Base-by-base conservation (phyloP, 139 green algal genomes). In the Diplosphaera chodatii region DNA sequence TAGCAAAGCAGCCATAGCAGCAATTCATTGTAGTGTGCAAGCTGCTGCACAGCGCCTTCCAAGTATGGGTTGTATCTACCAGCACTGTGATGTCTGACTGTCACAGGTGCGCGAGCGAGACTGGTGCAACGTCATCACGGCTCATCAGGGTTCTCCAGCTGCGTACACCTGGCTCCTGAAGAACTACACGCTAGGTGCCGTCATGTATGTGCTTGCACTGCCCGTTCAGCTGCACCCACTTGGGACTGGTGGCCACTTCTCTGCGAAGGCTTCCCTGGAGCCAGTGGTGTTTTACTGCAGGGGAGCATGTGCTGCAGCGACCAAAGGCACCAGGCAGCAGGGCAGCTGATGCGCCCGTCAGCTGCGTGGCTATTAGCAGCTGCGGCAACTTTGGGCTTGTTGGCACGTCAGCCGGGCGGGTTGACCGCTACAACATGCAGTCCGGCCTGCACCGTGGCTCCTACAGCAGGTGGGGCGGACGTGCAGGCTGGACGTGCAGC, bases 371-470 rank as follows among this genome's bases (percentile, higher is more conserved):
- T 0, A 72, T 96, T 37, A 92, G 79, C 78, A 72, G 72, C 64
- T 99, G 95, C 80, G 95, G 95, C 64, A 99, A 98, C 85, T 99
- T 96, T 82, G 96, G 82, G 0, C 55, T 99, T 25, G 89, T 99
- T 27, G 95, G 94, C 25, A 87, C 56, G 22, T 80, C 71, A 1
- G 73, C 28, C 1, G 95, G 95, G 0, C 85, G 83, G 3, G 55
- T 99, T 33, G 87, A 98, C 83, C 81, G 90, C 3, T 99, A 96
- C 85, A 99, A 99, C 87, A 83, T 99, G 87, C 95, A 98, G 84
- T 91, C 80, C 23, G 91, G 91, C 1, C 56, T 92, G 31, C 89
- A 96, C 81, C 74, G 92, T 23, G 91, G 92, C 29, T 70, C 64
- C 0, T 94, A 91, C 76, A 71, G 30, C 30, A 59, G 55, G 55